phyloP scores from a whole-genome alignment of 306 rosid genomes.

The Vicia villosa region DNA sequence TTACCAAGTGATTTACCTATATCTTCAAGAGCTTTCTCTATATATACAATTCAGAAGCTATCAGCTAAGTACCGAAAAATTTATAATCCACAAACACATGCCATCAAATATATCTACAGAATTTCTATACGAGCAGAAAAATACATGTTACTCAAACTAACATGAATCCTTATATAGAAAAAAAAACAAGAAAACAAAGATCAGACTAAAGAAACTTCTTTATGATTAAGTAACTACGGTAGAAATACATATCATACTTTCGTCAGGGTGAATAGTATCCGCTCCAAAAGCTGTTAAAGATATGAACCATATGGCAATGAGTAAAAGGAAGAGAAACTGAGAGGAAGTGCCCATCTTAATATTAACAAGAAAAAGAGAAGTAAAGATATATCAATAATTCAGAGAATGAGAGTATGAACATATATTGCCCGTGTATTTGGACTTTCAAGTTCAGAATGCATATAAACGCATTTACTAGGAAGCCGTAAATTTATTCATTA shows the following conservation, averaged over 20 bases:
- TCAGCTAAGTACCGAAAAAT: not conserved
- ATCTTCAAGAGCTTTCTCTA: slow-evolving; percentile 46
- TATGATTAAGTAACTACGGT: not conserved
- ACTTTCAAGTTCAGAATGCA: not conserved
- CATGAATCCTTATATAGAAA: not conserved
- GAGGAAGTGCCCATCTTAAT: not conserved
- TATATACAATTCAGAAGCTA: slow-evolving; percentile 1
- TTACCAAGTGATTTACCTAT: slow-evolving; percentile 51
- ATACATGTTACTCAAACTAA: slow-evolving; percentile 1
- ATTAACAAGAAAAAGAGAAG: not conserved
- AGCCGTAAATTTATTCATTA: too few species aligned
- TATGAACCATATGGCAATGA: not conserved
- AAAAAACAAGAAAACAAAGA: not conserved
- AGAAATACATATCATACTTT: not conserved
- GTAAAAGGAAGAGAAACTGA: slow-evolving; percentile 16
- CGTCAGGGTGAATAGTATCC: slow-evolving; percentile 3
- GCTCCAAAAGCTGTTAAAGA: slow-evolving; percentile 9
- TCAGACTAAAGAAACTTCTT: not conserved
- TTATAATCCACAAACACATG: not conserved
- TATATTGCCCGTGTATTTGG: not conserved
- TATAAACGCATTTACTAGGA: not conserved
- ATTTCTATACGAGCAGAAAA: not conserved
- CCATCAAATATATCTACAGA: slow-evolving; percentile 5
- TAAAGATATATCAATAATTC: not conserved
- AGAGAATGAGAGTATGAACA: not conserved